Evolutionary conservation across 2,329 filamentous ascomycete genomes (phyloP).

Genomic region (Claviceps sorghi): DNA sequence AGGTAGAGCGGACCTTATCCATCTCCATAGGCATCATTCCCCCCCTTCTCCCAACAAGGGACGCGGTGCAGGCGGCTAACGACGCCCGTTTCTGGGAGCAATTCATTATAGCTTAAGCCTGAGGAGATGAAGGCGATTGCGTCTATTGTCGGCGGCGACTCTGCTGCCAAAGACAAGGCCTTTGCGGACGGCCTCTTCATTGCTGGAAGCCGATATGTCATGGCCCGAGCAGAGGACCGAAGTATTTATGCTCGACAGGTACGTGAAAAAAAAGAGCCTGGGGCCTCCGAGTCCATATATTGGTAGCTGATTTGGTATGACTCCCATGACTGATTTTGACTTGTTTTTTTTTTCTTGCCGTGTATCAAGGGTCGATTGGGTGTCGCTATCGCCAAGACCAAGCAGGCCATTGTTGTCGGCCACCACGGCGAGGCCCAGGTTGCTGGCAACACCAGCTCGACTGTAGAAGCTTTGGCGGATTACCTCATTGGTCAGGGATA

Average conservation of each 20-base stretch:
- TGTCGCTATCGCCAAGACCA: constrained; percentile 71
- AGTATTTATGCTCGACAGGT: constrained; percentile 81
- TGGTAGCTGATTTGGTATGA: neutral
- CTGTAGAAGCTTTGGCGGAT: constrained; percentile 71
- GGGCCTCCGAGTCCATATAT: neutral
- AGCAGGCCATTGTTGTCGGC: constrained; percentile 73
- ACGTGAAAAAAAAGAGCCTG: constrained; percentile 13
- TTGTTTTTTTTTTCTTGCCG: neutral
- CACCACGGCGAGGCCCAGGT: constrained; percentile 66
- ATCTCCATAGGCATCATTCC: neutral
- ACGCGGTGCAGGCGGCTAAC: neutral
- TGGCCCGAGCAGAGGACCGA: constrained; percentile 60
- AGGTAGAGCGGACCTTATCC: constrained; percentile 37
- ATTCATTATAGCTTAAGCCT: constrained; percentile 21
- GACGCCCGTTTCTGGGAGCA: neutral
- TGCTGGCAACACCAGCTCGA: constrained; percentile 61
- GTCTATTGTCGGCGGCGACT: constrained; percentile 32
- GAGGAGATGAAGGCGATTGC: constrained; percentile 45
- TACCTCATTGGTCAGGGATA: constrained; percentile 72
- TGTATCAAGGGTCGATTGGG: constrained; percentile 55
- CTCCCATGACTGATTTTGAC: neutral
- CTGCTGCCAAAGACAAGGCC: constrained; percentile 45
- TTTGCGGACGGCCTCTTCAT: constrained; percentile 62
- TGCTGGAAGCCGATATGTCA: constrained; percentile 62
- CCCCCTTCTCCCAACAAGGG: neutral